Conservation (phyloP, 2,329 filamentous ascomycete genomes). For the Colletotrichum tabaci region DNA sequence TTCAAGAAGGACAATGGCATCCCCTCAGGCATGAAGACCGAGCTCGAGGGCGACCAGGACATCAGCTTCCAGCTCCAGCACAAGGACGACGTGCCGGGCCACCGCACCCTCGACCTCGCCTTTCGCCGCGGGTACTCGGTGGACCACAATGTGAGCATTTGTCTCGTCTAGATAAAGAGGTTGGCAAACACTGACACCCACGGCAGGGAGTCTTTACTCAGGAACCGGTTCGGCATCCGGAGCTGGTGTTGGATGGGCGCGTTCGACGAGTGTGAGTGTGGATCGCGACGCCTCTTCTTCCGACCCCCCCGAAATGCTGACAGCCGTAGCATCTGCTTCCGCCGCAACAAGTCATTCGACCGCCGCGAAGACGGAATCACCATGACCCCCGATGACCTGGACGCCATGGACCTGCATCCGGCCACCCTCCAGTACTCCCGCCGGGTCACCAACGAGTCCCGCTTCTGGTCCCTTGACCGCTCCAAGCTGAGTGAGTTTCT, state of each 20-base stretch:
- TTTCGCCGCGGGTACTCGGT: slow-evolving; percentile 51
- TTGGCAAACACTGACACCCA: not conserved
- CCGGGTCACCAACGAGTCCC: slow-evolving; percentile 56
- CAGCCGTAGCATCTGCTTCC: slow-evolving; percentile 52
- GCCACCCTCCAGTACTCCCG: slow-evolving; percentile 58
- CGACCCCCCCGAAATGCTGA: not conserved
- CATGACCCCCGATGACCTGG: slow-evolving; percentile 53
- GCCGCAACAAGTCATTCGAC: slow-evolving; percentile 50
- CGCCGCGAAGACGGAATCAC: slow-evolving; percentile 54
- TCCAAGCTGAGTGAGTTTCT: slow-evolving; percentile 51
- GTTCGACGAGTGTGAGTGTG: slow-evolving; percentile 53
- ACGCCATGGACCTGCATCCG: slow-evolving; percentile 55
- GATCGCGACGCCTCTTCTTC: fast-evolving
- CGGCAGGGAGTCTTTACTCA: slow-evolving; percentile 38
- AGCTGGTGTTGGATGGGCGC: slow-evolving; percentile 50
- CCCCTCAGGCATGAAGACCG: slow-evolving; percentile 14
- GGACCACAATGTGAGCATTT: slow-evolving; percentile 46
- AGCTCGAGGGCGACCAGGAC: slow-evolving; percentile 34
- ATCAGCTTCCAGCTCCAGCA: slow-evolving; percentile 53
- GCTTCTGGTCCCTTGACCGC: slow-evolving; percentile 57
- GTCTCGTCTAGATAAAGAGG: too few relatives aligned
- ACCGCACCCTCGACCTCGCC: slow-evolving; percentile 51
- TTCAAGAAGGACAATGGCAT: slow-evolving; percentile 48
- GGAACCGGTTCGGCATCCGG: slow-evolving; percentile 35
- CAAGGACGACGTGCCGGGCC: slow-evolving; percentile 51